Evolutionary conservation across 2,329 filamentous ascomycete species (phyloP), one percentile per base, ranked within the genome.

Genomic region (Calonectria crousiana): DNA sequence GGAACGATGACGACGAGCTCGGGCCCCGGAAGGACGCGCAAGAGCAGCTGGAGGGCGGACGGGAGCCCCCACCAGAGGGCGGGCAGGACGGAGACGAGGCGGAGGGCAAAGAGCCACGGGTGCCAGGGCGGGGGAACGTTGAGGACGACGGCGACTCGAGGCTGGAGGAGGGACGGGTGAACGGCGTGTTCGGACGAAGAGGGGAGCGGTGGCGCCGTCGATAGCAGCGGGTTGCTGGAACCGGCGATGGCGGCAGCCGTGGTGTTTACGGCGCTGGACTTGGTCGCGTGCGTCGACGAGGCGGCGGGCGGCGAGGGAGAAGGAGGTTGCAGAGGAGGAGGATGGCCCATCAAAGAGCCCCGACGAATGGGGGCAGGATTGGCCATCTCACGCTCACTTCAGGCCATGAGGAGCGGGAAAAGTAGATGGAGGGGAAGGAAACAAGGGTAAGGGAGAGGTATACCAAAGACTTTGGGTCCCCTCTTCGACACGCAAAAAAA

Each of bases 71-170:
- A 95, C 89, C 90, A 94, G 60, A 92, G 87, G 67, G 93, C 92
- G 20, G 95, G 94, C 28, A 90, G 88, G 68, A 94, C 92, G 74
- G 93, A 95, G 75, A 94, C 85, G 30, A 93, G 90, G n/a, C 95
- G 92, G 78, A 93, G 92, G 75, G 93, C 87, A 76, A 95, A 91
- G 69, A 96, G 89, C 72, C 93, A 92, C 52, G 93, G 88, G 82
- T 96, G 93, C 93, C 94, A 96, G 75, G 88, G 89, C 75, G 89
- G 88, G 69, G 93, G 92, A 20, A 97, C 91, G 67, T 94, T 94
- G 60, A 96, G 89, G 38, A 95, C 90, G 79, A 95, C 93, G 76
- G 94, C 94, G 71, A 96, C 92, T 71, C 94, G 93, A 16, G 94
- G 94, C 81, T 95, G 94, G 53, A 95, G 88, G 67, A 93, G 86